Conservation (phyloP, 2,329 filamentous ascomycete genomes). For the Knoxdaviesia capensis region DNA sequence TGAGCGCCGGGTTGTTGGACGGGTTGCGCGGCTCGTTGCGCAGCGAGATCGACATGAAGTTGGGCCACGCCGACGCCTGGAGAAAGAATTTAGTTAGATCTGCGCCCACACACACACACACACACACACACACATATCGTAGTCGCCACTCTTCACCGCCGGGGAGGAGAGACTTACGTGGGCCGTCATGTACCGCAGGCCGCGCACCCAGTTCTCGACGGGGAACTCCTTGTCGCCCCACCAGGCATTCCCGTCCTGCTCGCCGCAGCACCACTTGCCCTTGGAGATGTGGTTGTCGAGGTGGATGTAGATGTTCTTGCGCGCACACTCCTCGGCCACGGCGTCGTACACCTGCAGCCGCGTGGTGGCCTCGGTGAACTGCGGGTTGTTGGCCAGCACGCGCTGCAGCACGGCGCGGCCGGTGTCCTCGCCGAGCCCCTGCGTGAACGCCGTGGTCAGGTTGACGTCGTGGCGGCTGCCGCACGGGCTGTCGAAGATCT, state of each 20-base stretch:
- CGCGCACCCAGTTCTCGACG: constrained; percentile 37
- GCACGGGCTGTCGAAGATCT: constrained; percentile 18
- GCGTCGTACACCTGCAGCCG: constrained; percentile 31
- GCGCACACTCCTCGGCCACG: constrained; percentile 34
- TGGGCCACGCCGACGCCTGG: constrained; percentile 24
- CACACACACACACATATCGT: too few species aligned
- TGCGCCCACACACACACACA: too few species aligned
- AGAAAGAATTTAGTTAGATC: constrained; percentile 7
- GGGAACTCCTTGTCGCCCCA: constrained; percentile 41
- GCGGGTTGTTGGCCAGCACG: constrained; percentile 35
- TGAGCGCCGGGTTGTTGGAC: constrained; percentile 13
- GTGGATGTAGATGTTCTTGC: constrained; percentile 34
- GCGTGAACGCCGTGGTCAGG: constrained; percentile 21
- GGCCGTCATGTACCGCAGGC: constrained; percentile 36
- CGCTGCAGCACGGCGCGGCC: constrained; percentile 27
- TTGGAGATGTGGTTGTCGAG: constrained; percentile 41
- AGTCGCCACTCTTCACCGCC: too few species aligned
- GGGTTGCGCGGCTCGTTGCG: constrained; percentile 33
- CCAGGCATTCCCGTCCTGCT: constrained; percentile 35
- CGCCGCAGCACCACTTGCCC: constrained; percentile 36
- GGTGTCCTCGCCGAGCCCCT: constrained; percentile 27
- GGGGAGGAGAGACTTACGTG: constrained; percentile 20
- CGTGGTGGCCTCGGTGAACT: constrained; percentile 31
- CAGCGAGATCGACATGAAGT: constrained; percentile 26
- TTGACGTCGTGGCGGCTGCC: constrained; percentile 22